These are phyloP conservation scores for Phytophthora agathidicida DNA, from an alignment of 352 stramenopile genomes.

Conservation along the genomic window DNA sequence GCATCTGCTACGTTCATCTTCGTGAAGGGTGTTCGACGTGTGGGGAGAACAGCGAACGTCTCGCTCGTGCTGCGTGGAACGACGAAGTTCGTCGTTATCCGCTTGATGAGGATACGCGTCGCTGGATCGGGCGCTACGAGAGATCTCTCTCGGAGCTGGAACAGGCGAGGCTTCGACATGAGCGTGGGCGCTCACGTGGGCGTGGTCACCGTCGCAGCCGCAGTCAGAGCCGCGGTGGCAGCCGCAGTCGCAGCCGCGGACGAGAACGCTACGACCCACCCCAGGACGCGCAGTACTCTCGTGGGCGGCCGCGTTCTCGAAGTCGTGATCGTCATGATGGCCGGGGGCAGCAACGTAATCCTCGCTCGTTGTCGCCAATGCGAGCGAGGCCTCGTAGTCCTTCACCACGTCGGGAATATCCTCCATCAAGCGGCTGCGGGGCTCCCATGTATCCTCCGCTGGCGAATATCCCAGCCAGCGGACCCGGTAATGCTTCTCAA, in stretches of 20 bases:
- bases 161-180: not conserved
- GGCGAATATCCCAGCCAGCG: too few relatives aligned
- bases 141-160: not conserved
- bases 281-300: too few relatives aligned
- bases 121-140: slow-evolving; percentile 3
- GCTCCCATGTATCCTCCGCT: not conserved
- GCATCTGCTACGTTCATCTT: not conserved
- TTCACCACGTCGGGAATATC: not conserved
- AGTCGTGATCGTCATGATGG: not conserved
- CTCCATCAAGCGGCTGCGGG: not conserved
- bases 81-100: not conserved
- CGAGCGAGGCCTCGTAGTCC: slow-evolving; percentile 1
- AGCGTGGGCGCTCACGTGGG: not conserved
- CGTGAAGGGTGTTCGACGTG: not conserved
- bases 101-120: not conserved
- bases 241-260: not conserved
- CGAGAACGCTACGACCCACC: too few relatives aligned
- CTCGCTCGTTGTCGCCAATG: not conserved
- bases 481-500: too few relatives aligned
- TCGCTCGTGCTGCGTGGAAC: not conserved
- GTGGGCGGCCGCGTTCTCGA: not conserved
- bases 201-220: not conserved
- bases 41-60: not conserved
- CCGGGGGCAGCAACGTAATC: not conserved
- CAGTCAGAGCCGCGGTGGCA: not conserved